Evolutionary conservation across 306 rosid genomes (phyloP).

Genomic region (Castanea sativa): DNA sequence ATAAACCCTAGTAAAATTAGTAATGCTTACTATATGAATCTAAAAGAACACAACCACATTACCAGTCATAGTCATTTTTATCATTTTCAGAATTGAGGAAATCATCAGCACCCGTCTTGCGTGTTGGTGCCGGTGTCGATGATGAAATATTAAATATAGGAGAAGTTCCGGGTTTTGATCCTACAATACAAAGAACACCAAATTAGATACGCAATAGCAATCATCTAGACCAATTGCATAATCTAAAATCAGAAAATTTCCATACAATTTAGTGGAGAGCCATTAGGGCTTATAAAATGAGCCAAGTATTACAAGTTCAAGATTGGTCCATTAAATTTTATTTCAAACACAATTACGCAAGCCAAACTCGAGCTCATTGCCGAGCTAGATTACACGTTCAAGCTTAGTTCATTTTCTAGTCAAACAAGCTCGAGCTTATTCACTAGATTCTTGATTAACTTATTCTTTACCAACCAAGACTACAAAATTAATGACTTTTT

Average conservation of each 20-base stretch:
- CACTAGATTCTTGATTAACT: no score
- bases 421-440: no score
- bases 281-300: neutral
- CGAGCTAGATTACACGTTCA: no score
- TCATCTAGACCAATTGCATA: neutral
- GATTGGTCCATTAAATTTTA: no score
- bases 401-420: no score
- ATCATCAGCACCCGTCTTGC: constrained; percentile 67
- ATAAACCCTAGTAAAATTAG: neutral
- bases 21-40: neutral
- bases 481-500: no score
- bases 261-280: neutral
- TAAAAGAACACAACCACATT: constrained; percentile 22
- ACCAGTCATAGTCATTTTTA: constrained; percentile 93
- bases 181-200: constrained; percentile 37
- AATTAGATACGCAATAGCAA: constrained; percentile 8
- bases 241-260: neutral
- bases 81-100: constrained; percentile 77
- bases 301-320: no score
- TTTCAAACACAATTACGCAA: no score
- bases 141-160: constrained; percentile 61
- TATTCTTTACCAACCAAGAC: no score
- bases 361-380: no score
- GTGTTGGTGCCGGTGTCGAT: constrained; percentile 51
- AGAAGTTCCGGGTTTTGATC: constrained; percentile 53